phyloP scores from a whole-genome alignment of 2,329 filamentous ascomycete genomes.

The Neofusicoccum ribis region DNA sequence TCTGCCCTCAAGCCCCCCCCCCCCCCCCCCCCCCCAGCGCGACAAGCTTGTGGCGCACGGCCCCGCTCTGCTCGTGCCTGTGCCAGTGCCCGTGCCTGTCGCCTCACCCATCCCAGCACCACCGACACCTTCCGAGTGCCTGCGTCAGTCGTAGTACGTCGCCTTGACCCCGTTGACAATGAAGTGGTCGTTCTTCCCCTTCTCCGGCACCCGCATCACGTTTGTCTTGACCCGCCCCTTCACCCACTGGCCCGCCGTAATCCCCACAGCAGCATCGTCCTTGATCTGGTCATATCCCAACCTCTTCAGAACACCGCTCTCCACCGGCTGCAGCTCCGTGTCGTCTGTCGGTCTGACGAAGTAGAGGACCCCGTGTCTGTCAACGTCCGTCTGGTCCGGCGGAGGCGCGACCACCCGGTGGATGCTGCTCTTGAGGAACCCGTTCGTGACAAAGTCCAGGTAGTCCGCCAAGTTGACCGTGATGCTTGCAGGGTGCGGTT shows the following conservation, averaged over 20 bases:
- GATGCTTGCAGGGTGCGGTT: constrained; percentile 30
- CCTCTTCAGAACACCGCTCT: constrained; percentile 29
- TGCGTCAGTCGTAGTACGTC: constrained; percentile 7
- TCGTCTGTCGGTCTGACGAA: constrained; percentile 31
- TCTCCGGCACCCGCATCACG: constrained; percentile 21
- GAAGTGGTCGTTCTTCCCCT: not conserved
- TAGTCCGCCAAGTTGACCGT: constrained; percentile 32
- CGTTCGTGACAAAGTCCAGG: constrained; percentile 48
- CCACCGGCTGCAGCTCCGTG: not conserved
- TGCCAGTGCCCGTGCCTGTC: too few species aligned
- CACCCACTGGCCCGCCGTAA: constrained; percentile 11
- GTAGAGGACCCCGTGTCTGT: constrained; percentile 30
- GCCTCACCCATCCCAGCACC: not conserved
- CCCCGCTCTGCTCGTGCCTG: not conserved
- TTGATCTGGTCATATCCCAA: constrained; percentile 28
- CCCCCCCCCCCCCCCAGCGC: not conserved
- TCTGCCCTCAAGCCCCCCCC: too few species aligned
- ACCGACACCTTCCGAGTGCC: too few species aligned
- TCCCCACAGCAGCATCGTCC: not conserved
- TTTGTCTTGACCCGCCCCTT: constrained; percentile 21
- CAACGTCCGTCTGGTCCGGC: constrained; percentile 39
- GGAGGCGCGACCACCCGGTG: constrained; percentile 48
- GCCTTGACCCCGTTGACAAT: constrained; percentile 7
- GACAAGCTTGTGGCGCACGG: not conserved
- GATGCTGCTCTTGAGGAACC: constrained; percentile 49